Evolutionary conservation across 768 basidiomycete genomes (phyloP).

Genomic region (Mycena latifolia): DNA sequence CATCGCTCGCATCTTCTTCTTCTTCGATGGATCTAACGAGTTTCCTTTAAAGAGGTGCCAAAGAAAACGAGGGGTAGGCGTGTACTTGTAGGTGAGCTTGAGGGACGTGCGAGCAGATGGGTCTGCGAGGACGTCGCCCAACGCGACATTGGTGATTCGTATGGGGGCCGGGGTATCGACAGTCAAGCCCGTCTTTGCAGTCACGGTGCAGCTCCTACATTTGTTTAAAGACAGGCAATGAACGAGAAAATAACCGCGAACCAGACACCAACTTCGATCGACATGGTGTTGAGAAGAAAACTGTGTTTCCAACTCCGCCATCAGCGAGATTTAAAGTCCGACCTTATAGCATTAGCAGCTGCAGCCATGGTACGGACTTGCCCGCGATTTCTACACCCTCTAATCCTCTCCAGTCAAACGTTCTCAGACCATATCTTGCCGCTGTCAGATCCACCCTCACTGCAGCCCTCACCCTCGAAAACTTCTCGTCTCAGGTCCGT

Average conservation of each 20-base stretch:
- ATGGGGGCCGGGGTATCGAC: constrained; percentile 76
- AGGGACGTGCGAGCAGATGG: constrained; percentile 70
- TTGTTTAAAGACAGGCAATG: constrained; percentile 19
- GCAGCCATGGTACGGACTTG: constrained; percentile 62
- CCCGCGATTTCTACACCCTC: constrained; percentile 9
- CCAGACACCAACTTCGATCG: constrained; percentile 76
- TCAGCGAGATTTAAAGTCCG: too few relatives aligned
- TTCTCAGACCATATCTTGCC: constrained; percentile 94
- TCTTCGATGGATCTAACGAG: too few relatives aligned
- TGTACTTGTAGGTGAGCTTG: constrained; percentile 68
- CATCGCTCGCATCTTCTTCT: constrained; percentile 45
- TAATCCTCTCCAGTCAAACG: constrained; percentile 79
- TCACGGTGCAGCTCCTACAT: constrained; percentile 71
- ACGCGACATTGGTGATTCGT: constrained; percentile 85
- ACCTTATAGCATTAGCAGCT: constrained; percentile 12
- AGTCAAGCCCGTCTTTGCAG: constrained; percentile 68
- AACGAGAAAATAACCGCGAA: constrained; percentile 45
- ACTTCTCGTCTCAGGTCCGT: constrained; percentile 94
- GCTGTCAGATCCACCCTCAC: constrained; percentile 97
- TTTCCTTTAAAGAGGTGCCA: too few relatives aligned
- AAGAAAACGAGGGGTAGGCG: too few relatives aligned
- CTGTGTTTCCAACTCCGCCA: background rate
- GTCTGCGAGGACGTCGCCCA: constrained; percentile 80
- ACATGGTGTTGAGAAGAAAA: constrained; percentile 48
- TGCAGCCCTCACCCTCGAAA: constrained; percentile 97